phyloP scores from a whole-genome alignment of 2,329 filamentous ascomycete species.

The Venturia carpophila region DNA sequence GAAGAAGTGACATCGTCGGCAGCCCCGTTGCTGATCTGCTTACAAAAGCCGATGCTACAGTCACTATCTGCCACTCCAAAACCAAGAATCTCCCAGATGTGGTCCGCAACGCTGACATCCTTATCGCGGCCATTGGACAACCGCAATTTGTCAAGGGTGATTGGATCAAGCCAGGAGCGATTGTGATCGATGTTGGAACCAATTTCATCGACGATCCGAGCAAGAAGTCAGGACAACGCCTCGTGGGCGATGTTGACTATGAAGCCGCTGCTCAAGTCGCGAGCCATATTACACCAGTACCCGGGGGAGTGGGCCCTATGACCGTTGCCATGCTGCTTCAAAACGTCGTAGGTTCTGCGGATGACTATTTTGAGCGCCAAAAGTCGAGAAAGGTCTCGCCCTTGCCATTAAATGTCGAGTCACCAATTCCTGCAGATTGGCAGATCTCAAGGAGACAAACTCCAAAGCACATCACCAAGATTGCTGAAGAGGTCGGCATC shows the following conservation, averaged over 20 bases:
- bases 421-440: slow-evolving; percentile 91
- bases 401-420: slow-evolving; percentile 70
- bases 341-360: slow-evolving; percentile 85
- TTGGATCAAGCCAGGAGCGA: slow-evolving; percentile 89
- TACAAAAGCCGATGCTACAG: slow-evolving; percentile 91
- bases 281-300: slow-evolving; percentile 90
- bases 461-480: slow-evolving; percentile 80
- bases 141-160: slow-evolving; percentile 85
- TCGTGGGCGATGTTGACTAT: slow-evolving; percentile 93
- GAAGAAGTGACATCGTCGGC: slow-evolving; percentile 93
- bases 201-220: slow-evolving; percentile 86
- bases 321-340: slow-evolving; percentile 96
- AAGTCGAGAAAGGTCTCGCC: slow-evolving; percentile 73
- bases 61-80: slow-evolving; percentile 91
- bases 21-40: slow-evolving; percentile 94
- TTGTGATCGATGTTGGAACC: slow-evolving; percentile 95
- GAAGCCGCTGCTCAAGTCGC: slow-evolving; percentile 77
- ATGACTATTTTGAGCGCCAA: slow-evolving; percentile 71
- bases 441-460: slow-evolving; percentile 80
- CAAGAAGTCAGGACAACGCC: slow-evolving; percentile 84
- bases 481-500: slow-evolving; percentile 84
- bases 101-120: slow-evolving; percentile 76
- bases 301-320: slow-evolving; percentile 96
- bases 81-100: slow-evolving; percentile 65
- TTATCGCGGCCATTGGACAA: slow-evolving; percentile 86